These are phyloP conservation scores for Juncus inflexus DNA, from an alignment of 176 grass and related monocot genomes.

Conservation along the genomic window DNA sequence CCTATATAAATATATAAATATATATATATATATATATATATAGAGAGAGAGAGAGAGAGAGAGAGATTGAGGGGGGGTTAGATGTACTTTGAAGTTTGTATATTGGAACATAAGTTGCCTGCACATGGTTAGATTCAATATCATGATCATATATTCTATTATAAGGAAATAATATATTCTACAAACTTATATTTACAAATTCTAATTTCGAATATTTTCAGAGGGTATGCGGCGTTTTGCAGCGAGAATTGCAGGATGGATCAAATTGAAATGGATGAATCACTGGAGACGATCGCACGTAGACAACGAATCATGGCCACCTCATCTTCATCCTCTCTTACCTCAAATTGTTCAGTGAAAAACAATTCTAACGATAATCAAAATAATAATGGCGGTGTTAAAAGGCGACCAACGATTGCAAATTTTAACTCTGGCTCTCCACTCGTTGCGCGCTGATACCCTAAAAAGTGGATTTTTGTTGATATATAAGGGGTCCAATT, in stretches of 20 bases:
- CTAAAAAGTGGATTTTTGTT: constrained; percentile 3
- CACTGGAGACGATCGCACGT: constrained; percentile 39
- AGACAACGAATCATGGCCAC: constrained; percentile 24
- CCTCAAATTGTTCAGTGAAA: not conserved
- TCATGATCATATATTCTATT: no score
- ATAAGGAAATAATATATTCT: no score
- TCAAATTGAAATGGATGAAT: constrained; percentile 81
- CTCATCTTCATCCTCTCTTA: not conserved
- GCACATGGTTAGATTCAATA: no score
- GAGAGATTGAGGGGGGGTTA: no score
- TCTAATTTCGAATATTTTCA: constrained; percentile 17
- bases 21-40: no score
- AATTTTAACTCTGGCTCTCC: constrained; percentile 26
- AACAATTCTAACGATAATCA: not conserved
- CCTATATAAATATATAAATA: no score
- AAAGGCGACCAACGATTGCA: constrained; percentile 46
- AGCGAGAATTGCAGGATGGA: constrained; percentile 63
- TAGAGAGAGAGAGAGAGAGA: no score
- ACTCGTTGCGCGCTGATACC: constrained; percentile 35
- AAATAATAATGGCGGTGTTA: constrained; percentile 8
- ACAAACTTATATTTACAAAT: not conserved
- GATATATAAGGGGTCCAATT: not conserved
- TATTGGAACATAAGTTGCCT: no score
- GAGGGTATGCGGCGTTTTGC: constrained; percentile 73
- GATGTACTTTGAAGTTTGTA: no score